Conservation (phyloP, 257 asterid species). For the Solanum acaule region DNA sequence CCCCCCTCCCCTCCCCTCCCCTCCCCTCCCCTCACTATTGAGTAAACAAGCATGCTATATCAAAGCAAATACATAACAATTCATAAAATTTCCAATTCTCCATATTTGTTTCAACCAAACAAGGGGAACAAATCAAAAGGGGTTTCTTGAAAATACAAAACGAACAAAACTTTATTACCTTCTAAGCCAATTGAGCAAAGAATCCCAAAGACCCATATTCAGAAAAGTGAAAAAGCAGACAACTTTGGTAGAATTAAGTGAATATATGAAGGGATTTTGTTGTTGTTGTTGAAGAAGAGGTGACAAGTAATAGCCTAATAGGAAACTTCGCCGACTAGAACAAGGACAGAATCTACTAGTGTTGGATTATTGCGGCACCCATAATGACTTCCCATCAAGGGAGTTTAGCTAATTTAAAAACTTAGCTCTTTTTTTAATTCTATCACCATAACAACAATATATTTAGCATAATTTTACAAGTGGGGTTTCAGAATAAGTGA, state of each 20-base stretch:
- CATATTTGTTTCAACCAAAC: neutral
- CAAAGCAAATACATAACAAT: neutral
- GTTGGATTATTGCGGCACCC: neutral
- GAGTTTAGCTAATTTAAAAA: neutral
- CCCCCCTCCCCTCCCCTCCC: neutral
- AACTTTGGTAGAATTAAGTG: neutral
- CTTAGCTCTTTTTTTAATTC: neutral
- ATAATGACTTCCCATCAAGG: neutral
- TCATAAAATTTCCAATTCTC: neutral
- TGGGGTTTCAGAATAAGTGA: too few relatives aligned
- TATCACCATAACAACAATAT: neutral
- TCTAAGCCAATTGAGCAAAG: conserved; percentile 78
- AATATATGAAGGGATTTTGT: neutral
- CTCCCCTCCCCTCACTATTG: neutral
- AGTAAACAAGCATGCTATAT: neutral
- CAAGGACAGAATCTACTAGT: conserved; percentile 1
- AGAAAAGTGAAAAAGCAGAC: neutral
- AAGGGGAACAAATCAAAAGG: neutral
- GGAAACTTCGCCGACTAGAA: conserved; percentile 8
- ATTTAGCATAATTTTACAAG: rapidly evolving
- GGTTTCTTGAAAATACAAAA: neutral
- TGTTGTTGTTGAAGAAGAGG: neutral
- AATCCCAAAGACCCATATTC: conserved; percentile 72
- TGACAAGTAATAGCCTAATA: neutral
- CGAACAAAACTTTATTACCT: conserved; percentile 29